Evolutionary conservation across 2,329 filamentous ascomycete genomes (phyloP), one percentile per base, ranked within the genome.

Genomic region (Aureobasidium vineae): DNA sequence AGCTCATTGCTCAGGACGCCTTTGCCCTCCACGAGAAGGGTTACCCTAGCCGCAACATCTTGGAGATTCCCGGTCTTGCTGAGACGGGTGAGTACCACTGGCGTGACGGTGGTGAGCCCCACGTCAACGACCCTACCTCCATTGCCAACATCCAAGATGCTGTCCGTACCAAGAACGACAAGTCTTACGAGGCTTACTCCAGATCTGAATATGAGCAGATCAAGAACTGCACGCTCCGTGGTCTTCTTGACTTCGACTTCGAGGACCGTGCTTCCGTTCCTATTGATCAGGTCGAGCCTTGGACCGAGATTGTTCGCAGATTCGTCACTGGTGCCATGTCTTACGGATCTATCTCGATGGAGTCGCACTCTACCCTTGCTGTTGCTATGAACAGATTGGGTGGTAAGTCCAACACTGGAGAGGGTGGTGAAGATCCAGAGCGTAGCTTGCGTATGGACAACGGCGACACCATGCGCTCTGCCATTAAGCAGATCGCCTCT

Each of bases 281-380:
- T 5, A 96, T 98, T 71, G 94, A 97, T 72, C 93, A 97, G 79
- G 94, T 98, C 67, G 94, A 98, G 81, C 92, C 94, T 23, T 98
- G 94, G 94, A 97, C 94, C 3, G 93, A 97, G 74, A 97, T 98
- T 73, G 94, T 97, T 53, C 90, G 94, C 70, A 90, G 94, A 69
- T 97, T 97, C 82, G 95, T 94, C 73, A 97, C 94, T 45, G 94
- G 94, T 76, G 94, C 94, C 72, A 98, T 98, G 94, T 98, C 94
- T 2, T 98, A 98, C 76, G 94, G 94, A 56, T 97, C 94, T 47
- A 98, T 98, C 74, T 97, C 94, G 6, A 97, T 97, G 92, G 94
- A 98, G 78, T 94, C 94, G 63, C 94, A 98, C 81, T 97, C 94
- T 21, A 97, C 94, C 15, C 83, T 98, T 57, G 94, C 94, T 71